A percentile compares a stretch with the other conserved stretches of the same genome.
These are phyloP conservation scores for Clavispora santaluciae DNA, from an alignment of 805 yeast genomes.

Conservation along the genomic window DNA sequence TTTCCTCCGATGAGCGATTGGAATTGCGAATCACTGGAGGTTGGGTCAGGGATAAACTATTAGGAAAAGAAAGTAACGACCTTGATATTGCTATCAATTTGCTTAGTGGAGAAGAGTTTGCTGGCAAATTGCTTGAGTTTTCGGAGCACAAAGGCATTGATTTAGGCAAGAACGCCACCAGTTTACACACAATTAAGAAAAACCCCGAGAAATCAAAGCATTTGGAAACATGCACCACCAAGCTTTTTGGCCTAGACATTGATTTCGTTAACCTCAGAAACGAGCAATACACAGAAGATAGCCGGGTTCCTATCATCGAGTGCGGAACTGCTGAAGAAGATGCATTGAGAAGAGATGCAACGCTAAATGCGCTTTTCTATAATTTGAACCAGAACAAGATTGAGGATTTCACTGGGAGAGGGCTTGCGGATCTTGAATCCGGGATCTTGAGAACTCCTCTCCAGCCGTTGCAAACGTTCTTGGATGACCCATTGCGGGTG, in stretches of 20 bases:
- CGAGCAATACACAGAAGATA: slow-evolving; percentile 77
- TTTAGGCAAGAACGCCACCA: slow-evolving; percentile 20
- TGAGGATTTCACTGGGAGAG: slow-evolving; percentile 81
- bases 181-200: slow-evolving; percentile 76
- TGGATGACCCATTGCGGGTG: slow-evolving; percentile 92
- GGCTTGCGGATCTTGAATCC: slow-evolving; percentile 61
- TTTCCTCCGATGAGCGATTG: slow-evolving; percentile 21
- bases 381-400: slow-evolving; percentile 63
- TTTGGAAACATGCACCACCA: slow-evolving; percentile 93
- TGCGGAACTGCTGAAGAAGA: slow-evolving; percentile 92
- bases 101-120: slow-evolving; percentile 84
- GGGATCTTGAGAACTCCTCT: slow-evolving; percentile 87
- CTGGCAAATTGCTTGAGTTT: slow-evolving; percentile 55
- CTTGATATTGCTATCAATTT: slow-evolving; percentile 86
- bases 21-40: slow-evolving; percentile 90
- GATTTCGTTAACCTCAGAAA: slow-evolving; percentile 91
- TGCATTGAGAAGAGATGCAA: slow-evolving; percentile 91
- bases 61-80: slow-evolving; percentile 79
- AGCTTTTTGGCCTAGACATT: slow-evolving; percentile 73
- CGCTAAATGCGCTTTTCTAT: slow-evolving; percentile 86
- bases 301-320: slow-evolving; percentile 78
- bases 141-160: slow-evolving; percentile 23
- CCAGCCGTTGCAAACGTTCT: slow-evolving; percentile 75
- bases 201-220: slow-evolving; percentile 97
- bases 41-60: slow-evolving; percentile 93